Base-by-base conservation (phyloP, 352 stramenopile species). In the Blastocystis sp. region DNA sequence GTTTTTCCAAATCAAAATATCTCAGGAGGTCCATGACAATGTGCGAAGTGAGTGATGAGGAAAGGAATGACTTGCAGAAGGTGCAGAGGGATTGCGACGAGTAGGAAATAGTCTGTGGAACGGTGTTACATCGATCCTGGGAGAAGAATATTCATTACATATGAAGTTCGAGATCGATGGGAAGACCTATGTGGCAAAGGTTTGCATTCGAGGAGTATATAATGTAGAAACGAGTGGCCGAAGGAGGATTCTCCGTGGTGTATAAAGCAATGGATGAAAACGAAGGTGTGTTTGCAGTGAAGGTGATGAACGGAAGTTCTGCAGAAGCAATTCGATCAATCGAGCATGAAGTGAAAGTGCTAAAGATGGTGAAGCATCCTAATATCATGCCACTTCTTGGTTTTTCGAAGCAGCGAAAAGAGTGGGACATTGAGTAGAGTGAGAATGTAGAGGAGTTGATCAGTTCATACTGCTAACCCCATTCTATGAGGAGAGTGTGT, bases 321-420 rank as follows among this genome's bases (percentile, higher is more conserved):
- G 54, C 59, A 16, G 45, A 68, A 18, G 41, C 34, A 11, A 20
- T 47, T 18, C 43, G 54, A 9, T 54, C 73, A 37, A 88, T 88
- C 64, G 76, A 88, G 43, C 59, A 47, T 20, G 76, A 88, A 43
- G 39, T 88, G 7, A 88, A 88, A 45, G 30, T 88, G 41, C 18
- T 88, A 2, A 79, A 78, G 39, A 62, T 62, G 59, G 34, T 73
- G 39, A 81, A 78, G 26, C 76, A 88, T 43, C 76, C 76, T 4
- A 88, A 88, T 34, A 88, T 88, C 41, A 73, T 88, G 59, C 76
- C 76, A 34, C 3, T 20, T 20, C 59, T 88, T 16, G 76, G 64
- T 9, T 24, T 62, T 24, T 30, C 34, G 24, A 88, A 88, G 64
- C 75, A 87, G 43, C 59, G 30, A 18, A 73, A 68, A 20, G 59